These are phyloP conservation scores for Eucalyptus paniculata DNA, from an alignment of 345 rosid genomes.

Conservation along the genomic window DNA sequence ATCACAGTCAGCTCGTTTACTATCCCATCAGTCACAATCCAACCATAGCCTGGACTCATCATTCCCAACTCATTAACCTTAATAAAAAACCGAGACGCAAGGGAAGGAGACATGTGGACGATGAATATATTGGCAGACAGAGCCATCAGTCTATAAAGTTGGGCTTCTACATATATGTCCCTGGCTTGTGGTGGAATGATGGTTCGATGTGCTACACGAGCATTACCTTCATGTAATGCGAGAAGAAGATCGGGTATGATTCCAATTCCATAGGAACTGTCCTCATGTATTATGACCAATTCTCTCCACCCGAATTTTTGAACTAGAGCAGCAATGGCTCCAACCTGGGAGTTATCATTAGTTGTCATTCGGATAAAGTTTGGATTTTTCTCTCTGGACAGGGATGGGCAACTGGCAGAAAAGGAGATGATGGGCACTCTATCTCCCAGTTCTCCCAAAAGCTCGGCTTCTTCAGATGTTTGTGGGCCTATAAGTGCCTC, in stretches of 20 bases:
- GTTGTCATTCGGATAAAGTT: too few species aligned
- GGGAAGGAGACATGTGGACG: not conserved
- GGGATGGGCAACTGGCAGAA: too few species aligned
- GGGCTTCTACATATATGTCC: not conserved
- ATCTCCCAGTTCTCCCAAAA: too few species aligned
- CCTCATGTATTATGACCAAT: constrained; percentile 1
- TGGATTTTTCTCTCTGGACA: too few species aligned
- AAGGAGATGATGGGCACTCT: too few species aligned
- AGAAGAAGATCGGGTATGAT: not conserved
- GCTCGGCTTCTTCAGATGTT: too few species aligned
- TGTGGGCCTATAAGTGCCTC: too few species aligned
- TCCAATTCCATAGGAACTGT: not conserved
- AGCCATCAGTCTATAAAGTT: not conserved
- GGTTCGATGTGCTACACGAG: not conserved
- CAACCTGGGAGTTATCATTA: too few species aligned
- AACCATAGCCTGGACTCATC: not conserved
- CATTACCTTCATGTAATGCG: not conserved
- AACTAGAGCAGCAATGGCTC: too few species aligned
- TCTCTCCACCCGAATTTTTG: not conserved
- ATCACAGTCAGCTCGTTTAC: not conserved
- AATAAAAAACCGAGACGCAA: not conserved
- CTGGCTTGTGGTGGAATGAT: not conserved
- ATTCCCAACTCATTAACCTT: not conserved
- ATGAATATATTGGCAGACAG: not conserved
- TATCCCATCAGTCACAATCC: not conserved